Evolutionary conservation across 305 asterid species (phyloP).

Genomic region (Fraxinus albicans): DNA sequence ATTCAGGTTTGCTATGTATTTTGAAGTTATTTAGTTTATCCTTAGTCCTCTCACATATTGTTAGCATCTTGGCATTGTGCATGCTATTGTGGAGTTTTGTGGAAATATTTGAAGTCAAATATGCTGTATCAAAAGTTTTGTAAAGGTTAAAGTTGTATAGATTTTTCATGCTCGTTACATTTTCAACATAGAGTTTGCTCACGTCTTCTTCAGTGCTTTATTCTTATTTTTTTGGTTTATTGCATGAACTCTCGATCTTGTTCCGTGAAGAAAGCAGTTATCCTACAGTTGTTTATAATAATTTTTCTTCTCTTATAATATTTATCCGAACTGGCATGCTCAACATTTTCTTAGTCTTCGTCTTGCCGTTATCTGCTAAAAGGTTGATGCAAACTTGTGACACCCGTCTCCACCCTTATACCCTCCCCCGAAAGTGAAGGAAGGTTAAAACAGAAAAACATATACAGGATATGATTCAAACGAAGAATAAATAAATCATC

Average conservation of each 20-base stretch:
- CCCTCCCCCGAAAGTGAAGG: not conserved
- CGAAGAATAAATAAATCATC: not conserved
- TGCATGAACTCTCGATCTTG: not conserved
- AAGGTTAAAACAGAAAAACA: not conserved
- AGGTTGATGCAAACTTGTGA: not conserved
- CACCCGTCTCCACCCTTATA: not conserved
- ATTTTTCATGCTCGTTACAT: not conserved
- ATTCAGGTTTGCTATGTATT: conserved; percentile 54
- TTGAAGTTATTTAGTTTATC: not conserved
- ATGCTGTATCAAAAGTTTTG: not conserved
- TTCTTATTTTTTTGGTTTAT: not conserved
- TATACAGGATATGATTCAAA: not conserved
- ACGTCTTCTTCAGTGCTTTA: not conserved
- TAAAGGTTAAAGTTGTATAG: not conserved
- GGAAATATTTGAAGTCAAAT: not conserved
- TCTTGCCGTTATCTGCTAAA: not conserved
- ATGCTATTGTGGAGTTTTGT: not conserved
- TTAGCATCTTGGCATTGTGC: not conserved
- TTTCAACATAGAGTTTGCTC: not conserved
- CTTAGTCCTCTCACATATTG: not conserved
- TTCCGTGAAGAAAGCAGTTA: not conserved
- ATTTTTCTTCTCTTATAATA: not conserved
- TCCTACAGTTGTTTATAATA: not conserved
- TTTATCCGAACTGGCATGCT: not conserved
- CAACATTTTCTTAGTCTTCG: not conserved